Evolutionary conservation across 441 rosid species (phyloP), one percentile per base, ranked within the genome.

Genomic region (Pelargonium australe): DNA sequence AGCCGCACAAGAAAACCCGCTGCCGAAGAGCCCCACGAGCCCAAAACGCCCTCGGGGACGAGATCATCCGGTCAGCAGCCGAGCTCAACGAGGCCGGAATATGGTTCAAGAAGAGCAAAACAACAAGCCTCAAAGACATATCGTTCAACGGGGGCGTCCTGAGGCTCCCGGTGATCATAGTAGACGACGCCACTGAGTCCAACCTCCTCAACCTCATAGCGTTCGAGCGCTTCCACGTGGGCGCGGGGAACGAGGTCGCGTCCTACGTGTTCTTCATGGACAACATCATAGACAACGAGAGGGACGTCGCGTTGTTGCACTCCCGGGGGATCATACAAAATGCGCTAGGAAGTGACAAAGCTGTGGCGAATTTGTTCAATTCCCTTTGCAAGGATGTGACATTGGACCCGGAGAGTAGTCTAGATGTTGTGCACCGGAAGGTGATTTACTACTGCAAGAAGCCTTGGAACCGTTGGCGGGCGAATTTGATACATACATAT

Each of bases 271-370:
- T 49, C 17, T 49, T 49, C 57, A 49, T 49, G 57, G 57, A 49
- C 57, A 49, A 49, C 17, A 49, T 49, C 57, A 49, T 49, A n/a
- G 57, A 49, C 57, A 49, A 4, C 57, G 57, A 49, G 57, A 49
- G 57, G 63, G 89, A 85, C 40, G 85, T 85, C 0, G 81, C 80
- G 1, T 67, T 85, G 20, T 67, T 85, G 14, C 73, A 82, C 53
- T 76, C 80, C 0, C 66, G 8, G 20, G 83, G 89, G 69, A 81
- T 49, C 57, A 49, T 49, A 4, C 57, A 49, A 14, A 49, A 49
- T 4, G 57, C 57, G 6, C 13, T 49, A n/a, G 57, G 57, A 14
- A 49, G 57, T 14, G 57, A n/a, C 57, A 49, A 14, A 14, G 57
- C 57, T 0, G 57, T 49, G 16, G 57, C 57, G 16, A 49, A 49